Base-by-base conservation (phyloP, 306 rosid species). In the Datisca glomerata region DNA sequence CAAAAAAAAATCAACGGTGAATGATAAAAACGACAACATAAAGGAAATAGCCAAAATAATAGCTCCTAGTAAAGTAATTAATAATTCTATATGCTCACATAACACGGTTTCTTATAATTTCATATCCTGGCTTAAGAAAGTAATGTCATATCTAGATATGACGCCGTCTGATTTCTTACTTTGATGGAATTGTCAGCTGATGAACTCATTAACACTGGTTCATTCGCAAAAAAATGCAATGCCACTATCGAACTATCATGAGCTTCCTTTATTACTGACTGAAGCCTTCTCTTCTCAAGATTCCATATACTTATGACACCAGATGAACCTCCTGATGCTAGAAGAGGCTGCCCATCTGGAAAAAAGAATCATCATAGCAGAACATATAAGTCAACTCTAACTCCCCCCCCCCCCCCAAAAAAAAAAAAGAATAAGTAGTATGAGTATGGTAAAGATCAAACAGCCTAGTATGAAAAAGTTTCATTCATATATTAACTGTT, bases 291-390 rank as follows among this genome's bases (percentile, higher is more conserved):
- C 69, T 83, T 89, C 69, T 89, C 95, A 34, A 89, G 76, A 80
- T 89, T 89, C 97, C 97, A 89, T 67, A 89, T 63, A 79, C 86
- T 79, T 57, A 83, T 77, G 55, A 89, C 81, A 67, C 97, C 97
- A 41, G 97, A 83, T 45, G 97, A 79, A 57, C 95, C 97, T 58
- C 97, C 97, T 14, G 97, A 89, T 34, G 95, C 97, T 21, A 89
- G 77, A 74, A 89, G 83, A 24, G 97, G 97, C 54, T 80, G 89
- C 41, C 93, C 95, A 61, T 89, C 97, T 89, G 57, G 52, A 59
- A 47, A 29, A 59, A 31, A n/a, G n/a, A n/a, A n/a, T n/a, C n/a
- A n/a, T n/a, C n/a, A n/a, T n/a, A n/a, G n/a, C n/a, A n/a, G n/a
- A n/a, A n/a, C n/a, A n/a, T n/a, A n/a, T n/a, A n/a, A n/a, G n/a